A percentile compares a stretch with the other conserved stretches of the same genome.
phyloP scores from a whole-genome alignment of 345 rosid species.

The Lepidium aucheri region DNA sequence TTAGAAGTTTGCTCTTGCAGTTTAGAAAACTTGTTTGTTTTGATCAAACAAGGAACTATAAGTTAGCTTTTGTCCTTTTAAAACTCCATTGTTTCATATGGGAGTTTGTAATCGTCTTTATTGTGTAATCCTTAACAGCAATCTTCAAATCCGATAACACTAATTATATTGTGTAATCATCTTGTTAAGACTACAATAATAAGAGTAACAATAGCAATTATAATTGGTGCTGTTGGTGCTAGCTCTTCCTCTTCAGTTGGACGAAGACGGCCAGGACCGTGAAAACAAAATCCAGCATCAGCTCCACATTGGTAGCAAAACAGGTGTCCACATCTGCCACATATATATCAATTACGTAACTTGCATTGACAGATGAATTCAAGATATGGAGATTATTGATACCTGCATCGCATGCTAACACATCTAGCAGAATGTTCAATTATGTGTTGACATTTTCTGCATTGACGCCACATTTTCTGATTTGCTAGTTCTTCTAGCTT shows the following conservation, averaged over 20 bases:
- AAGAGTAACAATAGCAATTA: neutral
- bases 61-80: neutral
- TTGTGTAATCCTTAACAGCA: too few species aligned
- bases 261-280: neutral
- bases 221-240: neutral
- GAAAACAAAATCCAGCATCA: neutral
- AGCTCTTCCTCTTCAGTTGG: neutral
- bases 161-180: too few species aligned
- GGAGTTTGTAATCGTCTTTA: too few species aligned
- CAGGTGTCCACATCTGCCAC: neutral
- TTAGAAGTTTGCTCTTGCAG: constrained; percentile 11
- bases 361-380: neutral
- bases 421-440: neutral
- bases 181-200: neutral
- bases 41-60: neutral
- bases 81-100: too few species aligned
- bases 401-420: neutral
- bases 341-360: neutral
- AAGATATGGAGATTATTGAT: neutral
- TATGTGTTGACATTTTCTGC: neutral
- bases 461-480: neutral
- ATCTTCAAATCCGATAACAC: neutral
- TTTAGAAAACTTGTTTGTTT: neutral
- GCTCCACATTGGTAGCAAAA: neutral
- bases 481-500: neutral